Conservation (phyloP, 208 protist genomes). For the Tritrichomonas musculus region DNA sequence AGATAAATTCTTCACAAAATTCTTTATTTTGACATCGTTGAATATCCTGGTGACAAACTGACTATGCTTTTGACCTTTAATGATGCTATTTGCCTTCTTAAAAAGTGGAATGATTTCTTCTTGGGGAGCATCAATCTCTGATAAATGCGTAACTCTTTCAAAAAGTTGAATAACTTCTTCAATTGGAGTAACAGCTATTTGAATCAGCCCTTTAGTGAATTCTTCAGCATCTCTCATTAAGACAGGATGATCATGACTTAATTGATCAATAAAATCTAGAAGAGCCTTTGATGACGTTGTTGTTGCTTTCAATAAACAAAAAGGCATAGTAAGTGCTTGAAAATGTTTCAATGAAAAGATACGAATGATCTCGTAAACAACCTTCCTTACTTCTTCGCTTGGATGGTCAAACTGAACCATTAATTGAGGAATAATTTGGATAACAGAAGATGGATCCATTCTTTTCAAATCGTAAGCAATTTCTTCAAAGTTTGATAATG, state of each 20-base stretch:
- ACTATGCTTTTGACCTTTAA: not conserved
- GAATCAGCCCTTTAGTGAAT: not conserved
- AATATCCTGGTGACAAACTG: not conserved
- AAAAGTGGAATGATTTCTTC: not conserved
- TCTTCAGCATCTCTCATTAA: not conserved
- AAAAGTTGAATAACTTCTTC: not conserved
- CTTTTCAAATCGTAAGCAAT: not conserved
- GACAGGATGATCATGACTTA: not conserved
- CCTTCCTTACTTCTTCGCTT: not conserved
- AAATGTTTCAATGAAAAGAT: not conserved
- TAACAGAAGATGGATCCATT: not conserved
- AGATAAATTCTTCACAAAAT: not conserved
- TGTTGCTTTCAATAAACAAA: not conserved
- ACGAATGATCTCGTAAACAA: not conserved
- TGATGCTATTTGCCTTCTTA: not conserved
- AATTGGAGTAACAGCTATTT: not conserved
- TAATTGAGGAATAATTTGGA: conserved; percentile 7
- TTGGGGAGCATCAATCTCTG: not conserved
- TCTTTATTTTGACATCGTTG: too few species aligned
- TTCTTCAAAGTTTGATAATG: not conserved
- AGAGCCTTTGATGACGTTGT: not conserved
- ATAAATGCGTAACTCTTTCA: not conserved
- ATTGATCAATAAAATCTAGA: conserved; percentile 4
- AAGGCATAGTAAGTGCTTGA: not conserved
- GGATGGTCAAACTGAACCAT: not conserved